Evolutionary conservation across 139 green algal species (phyloP).

Genomic region (Micractinium conductrix): DNA sequence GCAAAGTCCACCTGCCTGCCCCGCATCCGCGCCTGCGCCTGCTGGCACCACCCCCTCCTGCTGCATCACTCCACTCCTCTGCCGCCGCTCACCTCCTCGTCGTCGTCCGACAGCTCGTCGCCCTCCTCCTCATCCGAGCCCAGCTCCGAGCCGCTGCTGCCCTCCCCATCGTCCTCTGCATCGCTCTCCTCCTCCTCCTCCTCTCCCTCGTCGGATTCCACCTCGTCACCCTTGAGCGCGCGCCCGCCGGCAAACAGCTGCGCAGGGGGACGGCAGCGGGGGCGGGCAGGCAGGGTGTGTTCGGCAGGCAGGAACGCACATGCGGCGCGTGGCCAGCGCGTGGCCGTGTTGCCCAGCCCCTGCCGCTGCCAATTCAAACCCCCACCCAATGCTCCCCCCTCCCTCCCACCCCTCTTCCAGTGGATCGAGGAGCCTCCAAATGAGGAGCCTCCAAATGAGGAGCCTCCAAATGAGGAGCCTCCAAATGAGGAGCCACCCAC

Average conservation of each 20-base stretch:
- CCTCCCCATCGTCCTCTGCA: constrained; percentile 42
- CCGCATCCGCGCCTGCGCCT: neutral
- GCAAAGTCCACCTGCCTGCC: too few relatives aligned
- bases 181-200: constrained; percentile 33
- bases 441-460: too few relatives aligned
- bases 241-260: constrained; percentile 37
- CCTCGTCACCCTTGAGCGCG: constrained; percentile 25
- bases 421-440: too few relatives aligned
- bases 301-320: neutral
- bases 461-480: too few relatives aligned
- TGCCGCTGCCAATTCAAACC: too few relatives aligned
- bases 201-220: constrained; percentile 26
- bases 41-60: neutral
- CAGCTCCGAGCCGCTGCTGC: constrained; percentile 7
- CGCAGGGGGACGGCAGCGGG: neutral
- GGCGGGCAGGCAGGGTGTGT: neutral
- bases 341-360: too few relatives aligned
- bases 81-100: constrained; percentile 22
- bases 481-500: neutral
- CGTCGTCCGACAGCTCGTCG: constrained; percentile 44
- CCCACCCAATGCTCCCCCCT: too few relatives aligned
- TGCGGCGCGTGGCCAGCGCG: neutral
- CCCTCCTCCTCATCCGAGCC: constrained; percentile 47
- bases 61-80: neutral
- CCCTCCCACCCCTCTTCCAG: too few relatives aligned